Conservation (phyloP, 2,329 filamentous ascomycete species). For the Penicillium sp. region DNA sequence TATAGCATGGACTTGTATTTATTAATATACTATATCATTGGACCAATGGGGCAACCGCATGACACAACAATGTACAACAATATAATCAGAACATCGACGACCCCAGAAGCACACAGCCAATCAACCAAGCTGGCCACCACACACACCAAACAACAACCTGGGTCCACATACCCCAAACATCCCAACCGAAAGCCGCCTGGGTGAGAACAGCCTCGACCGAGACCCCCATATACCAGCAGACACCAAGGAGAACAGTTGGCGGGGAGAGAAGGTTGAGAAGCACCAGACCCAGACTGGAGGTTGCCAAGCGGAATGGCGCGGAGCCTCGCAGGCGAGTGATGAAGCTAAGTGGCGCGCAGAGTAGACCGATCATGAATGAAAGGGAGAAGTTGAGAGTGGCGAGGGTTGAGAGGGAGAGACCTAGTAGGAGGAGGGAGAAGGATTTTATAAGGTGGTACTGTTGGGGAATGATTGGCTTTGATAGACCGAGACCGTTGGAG, state of each 20-base stretch:
- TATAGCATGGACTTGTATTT: not conserved
- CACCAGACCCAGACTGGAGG: constrained; percentile 44
- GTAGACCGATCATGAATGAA: constrained; percentile 77
- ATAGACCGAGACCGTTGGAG: constrained; percentile 45
- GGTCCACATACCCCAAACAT: constrained; percentile 85
- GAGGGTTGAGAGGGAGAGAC: constrained; percentile 86
- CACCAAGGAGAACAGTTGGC: constrained; percentile 53
- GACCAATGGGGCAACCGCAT: not conserved
- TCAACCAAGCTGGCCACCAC: constrained; percentile 92
- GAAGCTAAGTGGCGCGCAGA: constrained; percentile 79
- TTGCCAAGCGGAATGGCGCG: constrained; percentile 23
- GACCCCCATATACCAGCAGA: constrained; percentile 50
- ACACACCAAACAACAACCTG: constrained; percentile 89
- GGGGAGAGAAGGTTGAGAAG: constrained; percentile 64
- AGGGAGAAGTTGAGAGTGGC: constrained; percentile 96
- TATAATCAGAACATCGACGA: constrained; percentile 34
- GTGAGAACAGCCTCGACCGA: constrained; percentile 61
- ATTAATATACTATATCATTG: constrained; percentile 2
- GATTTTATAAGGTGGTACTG: constrained; percentile 80
- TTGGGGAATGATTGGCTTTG: constrained; percentile 58
- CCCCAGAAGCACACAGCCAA: constrained; percentile 48
- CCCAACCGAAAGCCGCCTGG: constrained; percentile 81
- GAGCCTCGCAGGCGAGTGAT: constrained; percentile 36
- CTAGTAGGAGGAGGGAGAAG: constrained; percentile 87
- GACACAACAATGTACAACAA: constrained; percentile 1